A percentile compares a stretch with the other conserved stretches of the same genome.
Evolutionary conservation across 805 yeast genomes (phyloP).

Genomic region (Kazachstania psychrophila): DNA sequence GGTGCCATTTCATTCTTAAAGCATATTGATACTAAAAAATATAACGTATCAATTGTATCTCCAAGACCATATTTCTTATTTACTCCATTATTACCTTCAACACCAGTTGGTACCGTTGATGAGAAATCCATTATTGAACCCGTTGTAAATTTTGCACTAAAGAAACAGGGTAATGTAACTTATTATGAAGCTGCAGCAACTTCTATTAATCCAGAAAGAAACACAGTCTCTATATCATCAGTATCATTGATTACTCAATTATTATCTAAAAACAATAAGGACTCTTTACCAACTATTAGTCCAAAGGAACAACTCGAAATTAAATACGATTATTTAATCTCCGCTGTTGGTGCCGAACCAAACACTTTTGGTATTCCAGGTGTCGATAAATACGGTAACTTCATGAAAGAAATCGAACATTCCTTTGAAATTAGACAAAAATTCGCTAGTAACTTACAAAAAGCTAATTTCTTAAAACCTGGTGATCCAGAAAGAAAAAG

Average conservation of each 20-base stretch:
- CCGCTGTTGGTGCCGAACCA: conserved; percentile 91
- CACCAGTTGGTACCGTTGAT: conserved; percentile 84
- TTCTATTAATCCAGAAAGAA: conserved; percentile 65
- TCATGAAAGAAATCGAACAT: conserved; percentile 83
- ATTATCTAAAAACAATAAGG: conserved; percentile 22
- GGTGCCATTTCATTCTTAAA: conserved; percentile 82
- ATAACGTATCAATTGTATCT: conserved; percentile 81
- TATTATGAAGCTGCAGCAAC: conserved; percentile 90
- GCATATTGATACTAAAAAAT: conserved; percentile 75
- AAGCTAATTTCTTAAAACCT: conserved; percentile 74
- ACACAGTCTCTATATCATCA: conserved; percentile 53
- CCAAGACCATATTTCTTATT: conserved; percentile 91
- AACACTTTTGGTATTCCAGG: conserved; percentile 93
- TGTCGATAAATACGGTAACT: conserved; percentile 72
- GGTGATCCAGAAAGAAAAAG: conserved; percentile 76
- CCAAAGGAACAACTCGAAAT: conserved; percentile 36
- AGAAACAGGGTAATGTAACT: conserved; percentile 63
- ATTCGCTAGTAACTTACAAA: conserved; percentile 81
- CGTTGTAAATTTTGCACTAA: conserved; percentile 76
- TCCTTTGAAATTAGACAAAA: conserved; percentile 72
- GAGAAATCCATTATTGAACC: conserved; percentile 94
- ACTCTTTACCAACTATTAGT: conserved; percentile 26
- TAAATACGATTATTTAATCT: conserved; percentile 73
- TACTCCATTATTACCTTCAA: conserved; percentile 87
- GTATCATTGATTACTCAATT: conserved; percentile 29